Base-by-base conservation (phyloP, 306 rosid genomes). In the Datisca glomerata region DNA sequence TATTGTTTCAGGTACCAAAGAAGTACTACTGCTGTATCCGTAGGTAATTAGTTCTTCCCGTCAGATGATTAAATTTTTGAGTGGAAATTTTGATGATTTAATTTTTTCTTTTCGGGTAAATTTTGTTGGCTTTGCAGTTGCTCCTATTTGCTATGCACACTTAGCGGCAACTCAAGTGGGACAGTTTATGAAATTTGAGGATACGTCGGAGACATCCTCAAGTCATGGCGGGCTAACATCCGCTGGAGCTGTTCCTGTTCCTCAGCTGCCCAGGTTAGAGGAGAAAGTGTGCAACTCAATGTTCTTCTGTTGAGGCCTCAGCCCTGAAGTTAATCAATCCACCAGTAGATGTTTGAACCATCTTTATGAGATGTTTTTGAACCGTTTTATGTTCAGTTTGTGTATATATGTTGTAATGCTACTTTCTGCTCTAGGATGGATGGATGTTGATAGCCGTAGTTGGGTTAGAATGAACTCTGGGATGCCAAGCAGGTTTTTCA, bases 91-190 rank as follows among this genome's bases (percentile, higher is more conserved):
- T 5, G 0, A 17, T 15, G 11, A 40, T 40, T 4, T 8, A 18
- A 3, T 17, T 40, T 0, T 18, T 18, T 40, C 4, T 16, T 7
- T 2, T 6, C 8, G 12, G 11, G 3, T 40, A 2, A 7, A 7
- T 18, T 18, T 0, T 42, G 22, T 32, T 10, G 8, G 24, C 2
- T 37, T 2, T 75, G 73, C 80, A 87, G 96, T 87, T 59, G 93
- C 96, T n/a, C 96, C 96, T 0, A 55, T 87, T 12, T 82, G 94
- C 64, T 87, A 82, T 56, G 96, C 96, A 0, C 96, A 87, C 65
- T 52, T 87, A 56, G 96, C 96, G 3, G 96, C 96, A 15, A 37
- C 80, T 5, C 94, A 82, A 45, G 45, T 87, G 41, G 84, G 80
- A 0, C 89, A 79, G 48, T 82, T 87, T 19, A 68, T 87, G 57